phyloP scores from a whole-genome alignment of 768 basidiomycete species.

The Suillus clintonianus region DNA sequence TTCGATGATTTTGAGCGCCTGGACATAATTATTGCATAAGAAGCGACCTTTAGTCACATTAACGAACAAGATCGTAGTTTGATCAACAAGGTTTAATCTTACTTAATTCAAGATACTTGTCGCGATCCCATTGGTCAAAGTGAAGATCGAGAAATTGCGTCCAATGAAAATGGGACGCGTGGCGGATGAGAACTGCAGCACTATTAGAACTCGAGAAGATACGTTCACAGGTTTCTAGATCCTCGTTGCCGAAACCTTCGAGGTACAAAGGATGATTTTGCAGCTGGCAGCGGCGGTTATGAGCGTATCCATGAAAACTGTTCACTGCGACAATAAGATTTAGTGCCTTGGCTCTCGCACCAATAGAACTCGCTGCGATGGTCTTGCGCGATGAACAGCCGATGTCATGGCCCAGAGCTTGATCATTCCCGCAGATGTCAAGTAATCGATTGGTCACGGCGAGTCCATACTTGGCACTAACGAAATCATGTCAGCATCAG shows the following conservation, averaged over 20 bases:
- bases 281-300: constrained; percentile 20
- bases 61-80: too few relatives aligned
- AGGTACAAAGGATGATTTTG: constrained; percentile 14
- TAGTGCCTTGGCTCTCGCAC: constrained; percentile 1
- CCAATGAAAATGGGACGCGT: too few relatives aligned
- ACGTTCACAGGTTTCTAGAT: constrained; percentile 20
- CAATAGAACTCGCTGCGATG: constrained; percentile 14
- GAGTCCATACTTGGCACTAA: constrained; percentile 2
- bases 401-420: constrained; percentile 28
- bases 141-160: too few relatives aligned
- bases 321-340: constrained; percentile 5
- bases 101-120: too few relatives aligned
- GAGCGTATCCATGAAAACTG: too few relatives aligned
- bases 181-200: too few relatives aligned
- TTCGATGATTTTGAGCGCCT: constrained; percentile 14
- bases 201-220: too few relatives aligned
- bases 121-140: too few relatives aligned
- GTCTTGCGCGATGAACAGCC: constrained; percentile 26
- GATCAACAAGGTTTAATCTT: too few relatives aligned
- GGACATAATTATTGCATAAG: constrained; percentile 16
- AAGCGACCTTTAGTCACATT: constrained; percentile 11
- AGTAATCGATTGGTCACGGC: constrained; percentile 23
- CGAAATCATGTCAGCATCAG: too few relatives aligned
- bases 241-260: constrained; percentile 14
- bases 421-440: constrained; percentile 14